phyloP scores from a whole-genome alignment of 2,329 filamentous ascomycete species.

The Fusarium aywerte region DNA sequence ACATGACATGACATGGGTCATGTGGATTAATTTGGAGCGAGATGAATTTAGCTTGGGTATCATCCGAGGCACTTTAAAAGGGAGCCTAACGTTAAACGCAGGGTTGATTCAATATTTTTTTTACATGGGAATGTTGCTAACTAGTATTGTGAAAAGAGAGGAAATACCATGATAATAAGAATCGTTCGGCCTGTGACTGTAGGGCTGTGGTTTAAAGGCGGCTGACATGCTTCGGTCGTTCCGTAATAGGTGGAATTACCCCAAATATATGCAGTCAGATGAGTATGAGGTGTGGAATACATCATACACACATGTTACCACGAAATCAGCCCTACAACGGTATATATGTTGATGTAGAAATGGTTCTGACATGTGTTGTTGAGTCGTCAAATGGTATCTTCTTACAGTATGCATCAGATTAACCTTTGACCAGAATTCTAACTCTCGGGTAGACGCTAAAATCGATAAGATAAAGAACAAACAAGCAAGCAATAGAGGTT shows the following conservation, averaged over 20 bases:
- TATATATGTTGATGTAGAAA: background rate
- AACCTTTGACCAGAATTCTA: too few relatives aligned
- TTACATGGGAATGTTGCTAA: background rate
- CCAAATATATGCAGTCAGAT: slow-evolving; percentile 37
- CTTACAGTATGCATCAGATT: too few relatives aligned
- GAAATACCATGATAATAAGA: background rate
- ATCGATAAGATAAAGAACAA: background rate
- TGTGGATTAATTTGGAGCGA: slow-evolving; percentile 14
- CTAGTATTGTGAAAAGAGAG: too few relatives aligned
- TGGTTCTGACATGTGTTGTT: slow-evolving; percentile 6
- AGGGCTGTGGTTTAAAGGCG: slow-evolving; percentile 36
- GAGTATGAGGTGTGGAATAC: slow-evolving; percentile 5
- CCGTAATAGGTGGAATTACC: slow-evolving; percentile 22
- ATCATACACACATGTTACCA: slow-evolving; percentile 3
- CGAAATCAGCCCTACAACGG: slow-evolving; percentile 15
- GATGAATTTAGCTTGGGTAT: slow-evolving; percentile 28
- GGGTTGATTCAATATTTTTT: too few relatives aligned
- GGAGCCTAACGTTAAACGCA: background rate
- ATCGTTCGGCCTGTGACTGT: slow-evolving; percentile 9
- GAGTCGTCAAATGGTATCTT: too few relatives aligned
- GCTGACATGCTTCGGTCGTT: slow-evolving; percentile 38
- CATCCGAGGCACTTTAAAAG: slow-evolving; percentile 4
- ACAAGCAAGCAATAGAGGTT: background rate
- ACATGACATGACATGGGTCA: slow-evolving; percentile 13
- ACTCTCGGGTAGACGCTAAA: background rate